Base-by-base conservation (phyloP, 768 basidiomycete species). In the Mycena rosella region DNA sequence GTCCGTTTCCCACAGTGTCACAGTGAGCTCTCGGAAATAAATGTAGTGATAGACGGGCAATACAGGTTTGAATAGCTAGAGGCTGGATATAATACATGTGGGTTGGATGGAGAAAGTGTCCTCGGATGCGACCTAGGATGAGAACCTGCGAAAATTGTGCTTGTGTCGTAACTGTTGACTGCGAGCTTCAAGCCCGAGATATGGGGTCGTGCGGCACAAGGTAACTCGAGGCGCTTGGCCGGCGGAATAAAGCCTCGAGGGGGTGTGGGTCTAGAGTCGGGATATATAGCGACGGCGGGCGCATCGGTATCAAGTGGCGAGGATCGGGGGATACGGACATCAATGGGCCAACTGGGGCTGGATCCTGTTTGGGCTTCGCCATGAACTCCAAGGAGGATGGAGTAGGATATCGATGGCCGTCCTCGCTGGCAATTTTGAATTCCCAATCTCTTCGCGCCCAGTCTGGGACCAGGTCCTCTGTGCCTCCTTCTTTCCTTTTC, bases 371-470 rank as follows among this genome's bases (percentile, higher is more conserved):
- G 58, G 73, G 70, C 70, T 80, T 80, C 24, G 72, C 68, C 54
- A 83, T 77, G 32, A 78, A 79, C 52, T 82, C 81, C 72, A 82
- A 71, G 27, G 83, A 82, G 22, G 78, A 67, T 45, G 83, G 69
- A 22, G 84, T 81, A 14, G 84, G 84, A 72, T 86, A 87, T 53
- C 84, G 76, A 71, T 85, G 83, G 24, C 85, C 83, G 42, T 83
- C 82, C 63, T 84, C 83, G 60, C 75, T 82, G 24, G 83, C 83
- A 55, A 86, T 67, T 74, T 81, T 83, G 73, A 84, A 80, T 71
- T 89, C 86, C 89, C 89, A 91, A 71, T 82, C 85, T 54, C 85
- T 80, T 67, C 85, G 86, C 73, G 87, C 83, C 85, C 87, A 88
- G 78, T 93, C 91, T 0, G 87, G 87, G 30, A 90, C 80, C 77